Evolutionary conservation across 306 rosid genomes (phyloP), one percentile per base, ranked within the genome.

Genomic region (Malus sylvestris): DNA sequence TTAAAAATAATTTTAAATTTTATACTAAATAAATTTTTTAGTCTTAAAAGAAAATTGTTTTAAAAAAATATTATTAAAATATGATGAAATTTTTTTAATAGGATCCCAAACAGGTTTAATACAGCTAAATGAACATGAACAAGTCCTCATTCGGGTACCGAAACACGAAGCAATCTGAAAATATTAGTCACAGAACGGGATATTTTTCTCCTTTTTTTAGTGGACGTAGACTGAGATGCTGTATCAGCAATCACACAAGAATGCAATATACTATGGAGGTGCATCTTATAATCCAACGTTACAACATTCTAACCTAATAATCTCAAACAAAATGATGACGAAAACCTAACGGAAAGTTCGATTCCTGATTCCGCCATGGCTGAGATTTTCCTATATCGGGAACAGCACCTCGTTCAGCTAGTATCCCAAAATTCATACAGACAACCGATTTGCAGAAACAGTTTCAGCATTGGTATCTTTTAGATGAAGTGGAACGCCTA

Each of bases 401-500:
- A 60, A 63, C 74, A n/a, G 65, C 70, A 18, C 70, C 74, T 53
- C 16, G 11, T 52, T 61, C 62, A 57, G 67, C 30, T 77, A 11
- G 80, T 55, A 13, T 74, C 87, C 58, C 5, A 55, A 72, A 77
- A 27, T 30, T 63, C 74, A 65, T 33, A 75, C 32, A 18, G 59
- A 40, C 53, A 52, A 58, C 22, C 84, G 67, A 53, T 76, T 74
- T 20, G 76, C 64, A 45, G 72, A 59, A 61, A 69, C 71, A 75
- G 64, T 77, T 35, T 78, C 71, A 32, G 19, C 75, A n/a, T 22
- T 63, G 1, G 69, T 70, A 57, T 78, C 84, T 75, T 86, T 84
- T 12, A 81, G 61, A 78, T 89, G 87, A 76, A 93, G 96, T 40
- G 99, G 99, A 80, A 88, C 86, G 82, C 93, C 87, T 67, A 78